A percentile compares a stretch with the other conserved stretches of the same genome.
phyloP scores from a whole-genome alignment of 805 yeast genomes.

The Yarrowia osloensis region DNA sequence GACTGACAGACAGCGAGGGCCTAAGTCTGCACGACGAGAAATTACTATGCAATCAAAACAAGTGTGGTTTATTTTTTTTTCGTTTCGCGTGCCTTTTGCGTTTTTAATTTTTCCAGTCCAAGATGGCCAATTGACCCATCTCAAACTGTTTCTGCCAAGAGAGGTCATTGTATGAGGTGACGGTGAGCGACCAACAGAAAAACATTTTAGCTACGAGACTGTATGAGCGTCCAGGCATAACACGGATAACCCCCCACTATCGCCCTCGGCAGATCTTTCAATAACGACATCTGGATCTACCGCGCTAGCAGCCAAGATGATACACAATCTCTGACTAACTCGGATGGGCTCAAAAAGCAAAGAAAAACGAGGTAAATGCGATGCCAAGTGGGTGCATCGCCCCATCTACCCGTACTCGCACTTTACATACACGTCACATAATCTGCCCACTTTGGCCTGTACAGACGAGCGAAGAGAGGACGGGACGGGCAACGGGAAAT shows the following conservation, averaged over 20 bases:
- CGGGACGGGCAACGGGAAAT: constrained; percentile 4
- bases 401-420: constrained; percentile 18
- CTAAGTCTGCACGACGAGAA: neutral
- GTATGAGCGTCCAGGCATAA: too few species aligned
- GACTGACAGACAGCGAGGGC: neutral
- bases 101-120: neutral
- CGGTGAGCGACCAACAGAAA: too few species aligned
- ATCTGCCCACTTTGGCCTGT: constrained; percentile 23
- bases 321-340: neutral
- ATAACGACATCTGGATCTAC: neutral
- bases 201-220: too few species aligned
- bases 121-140: neutral
- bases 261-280: neutral
- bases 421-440: constrained; percentile 1
- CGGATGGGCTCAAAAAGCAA: neutral
- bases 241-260: too few species aligned
- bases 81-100: too few species aligned
- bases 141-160: neutral
- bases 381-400: constrained; percentile 21
- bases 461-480: neutral
- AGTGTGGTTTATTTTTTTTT: neutral
- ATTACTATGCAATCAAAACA: constrained; percentile 12
- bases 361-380: constrained; percentile 1
- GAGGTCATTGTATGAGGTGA: too few species aligned
- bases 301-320: neutral